A percentile compares a stretch with the other conserved stretches of the same genome.
phyloP scores from a whole-genome alignment of 2,329 filamentous ascomycete species.

The Kalmusia sp. region DNA sequence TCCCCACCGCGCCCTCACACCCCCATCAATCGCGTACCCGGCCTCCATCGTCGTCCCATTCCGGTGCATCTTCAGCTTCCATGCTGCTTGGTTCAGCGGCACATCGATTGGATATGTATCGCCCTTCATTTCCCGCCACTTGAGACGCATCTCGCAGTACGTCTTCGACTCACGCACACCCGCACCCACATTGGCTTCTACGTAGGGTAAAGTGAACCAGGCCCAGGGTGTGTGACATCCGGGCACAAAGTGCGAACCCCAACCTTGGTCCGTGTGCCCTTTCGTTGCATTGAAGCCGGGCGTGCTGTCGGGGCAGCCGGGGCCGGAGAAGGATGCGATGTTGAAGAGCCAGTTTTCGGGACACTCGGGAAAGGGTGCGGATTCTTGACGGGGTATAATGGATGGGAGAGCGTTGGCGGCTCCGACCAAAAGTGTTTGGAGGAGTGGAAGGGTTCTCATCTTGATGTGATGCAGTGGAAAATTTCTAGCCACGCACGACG shows the following conservation, averaged over 20 bases:
- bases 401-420: background rate
- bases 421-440: background rate
- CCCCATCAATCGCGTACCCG: background rate
- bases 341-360: background rate
- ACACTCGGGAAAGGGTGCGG: background rate
- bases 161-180: background rate
- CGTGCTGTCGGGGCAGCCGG: background rate
- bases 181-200: background rate
- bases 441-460: background rate
- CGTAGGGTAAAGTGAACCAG: conserved; percentile 1
- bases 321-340: background rate
- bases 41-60: conserved; percentile 1
- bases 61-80: conserved; percentile 4
- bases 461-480: too few species aligned
- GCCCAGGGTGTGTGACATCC: background rate
- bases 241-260: background rate
- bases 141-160: background rate
- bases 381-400: background rate
- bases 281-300: background rate
- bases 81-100: background rate
- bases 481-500: too few species aligned
- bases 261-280: background rate
- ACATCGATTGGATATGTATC: background rate
- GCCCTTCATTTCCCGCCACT: background rate
- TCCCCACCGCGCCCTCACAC: background rate